Conservation (phyloP, 495 filamentous ascomycete species). For the Massariosphaeria phaeospora region DNA sequence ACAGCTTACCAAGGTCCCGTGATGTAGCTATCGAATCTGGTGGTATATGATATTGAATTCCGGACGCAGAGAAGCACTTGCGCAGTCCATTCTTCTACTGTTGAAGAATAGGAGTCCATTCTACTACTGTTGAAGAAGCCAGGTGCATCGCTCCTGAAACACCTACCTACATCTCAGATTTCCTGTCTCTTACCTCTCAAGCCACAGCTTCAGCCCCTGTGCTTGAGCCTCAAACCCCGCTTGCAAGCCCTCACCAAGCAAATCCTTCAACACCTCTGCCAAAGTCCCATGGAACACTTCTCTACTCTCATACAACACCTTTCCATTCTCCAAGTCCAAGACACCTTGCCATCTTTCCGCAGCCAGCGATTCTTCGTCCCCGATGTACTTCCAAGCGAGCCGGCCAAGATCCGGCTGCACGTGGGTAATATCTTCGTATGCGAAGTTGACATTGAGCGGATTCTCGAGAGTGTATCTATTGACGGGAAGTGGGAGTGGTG, state of each 20-base stretch:
- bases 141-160: too few species aligned
- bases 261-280: slow-evolving; percentile 8
- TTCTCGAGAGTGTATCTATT: slow-evolving; percentile 18
- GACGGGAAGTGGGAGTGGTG: slow-evolving; percentile 25
- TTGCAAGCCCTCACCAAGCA: slow-evolving; percentile 15
- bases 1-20: too few species aligned
- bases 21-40: too few species aligned
- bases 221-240: slow-evolving; percentile 24
- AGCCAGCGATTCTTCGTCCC: background rate
- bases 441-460: slow-evolving; percentile 8
- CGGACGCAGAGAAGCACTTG: too few species aligned
- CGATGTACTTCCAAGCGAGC: slow-evolving; percentile 20
- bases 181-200: slow-evolving; percentile 4
- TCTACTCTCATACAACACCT: slow-evolving; percentile 27
- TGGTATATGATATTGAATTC: too few species aligned
- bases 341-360: slow-evolving; percentile 24
- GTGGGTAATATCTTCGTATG: slow-evolving; percentile 24
- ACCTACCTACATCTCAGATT: background rate
- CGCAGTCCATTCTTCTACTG: too few species aligned
- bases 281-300: slow-evolving; percentile 20
- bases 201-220: slow-evolving; percentile 9
- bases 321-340: slow-evolving; percentile 11
- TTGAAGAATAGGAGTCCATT: too few species aligned
- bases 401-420: slow-evolving; percentile 16
- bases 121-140: too few species aligned